These are phyloP conservation scores for Raffaelea albimanens DNA, from an alignment of 2,329 filamentous ascomycete genomes.

Conservation along the genomic window DNA sequence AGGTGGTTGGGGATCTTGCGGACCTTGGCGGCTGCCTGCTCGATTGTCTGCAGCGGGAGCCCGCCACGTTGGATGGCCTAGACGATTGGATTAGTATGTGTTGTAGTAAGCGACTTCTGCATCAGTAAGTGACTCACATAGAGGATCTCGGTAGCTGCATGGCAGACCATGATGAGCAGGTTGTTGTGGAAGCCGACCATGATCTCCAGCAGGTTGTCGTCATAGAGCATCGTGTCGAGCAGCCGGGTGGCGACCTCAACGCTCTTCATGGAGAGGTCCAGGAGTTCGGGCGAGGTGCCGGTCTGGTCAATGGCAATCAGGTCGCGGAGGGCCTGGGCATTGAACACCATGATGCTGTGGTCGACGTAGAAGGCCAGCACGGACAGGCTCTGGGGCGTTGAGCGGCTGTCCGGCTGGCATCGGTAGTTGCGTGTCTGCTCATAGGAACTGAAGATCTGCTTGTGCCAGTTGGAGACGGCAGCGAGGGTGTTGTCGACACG, in stretches of 20 bases:
- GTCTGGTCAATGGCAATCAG: conserved; percentile 11
- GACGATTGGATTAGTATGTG: neutral
- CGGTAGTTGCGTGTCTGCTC: conserved; percentile 11
- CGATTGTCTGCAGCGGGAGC: conserved; percentile 6
- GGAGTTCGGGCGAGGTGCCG: conserved; percentile 11
- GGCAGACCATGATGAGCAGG: conserved; percentile 18
- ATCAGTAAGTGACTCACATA: neutral
- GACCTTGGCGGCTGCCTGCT: conserved; percentile 9
- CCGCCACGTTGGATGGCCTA: conserved; percentile 12
- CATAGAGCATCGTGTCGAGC: conserved; percentile 12
- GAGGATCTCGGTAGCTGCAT: conserved; percentile 16
- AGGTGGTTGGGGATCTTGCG: conserved; percentile 11
- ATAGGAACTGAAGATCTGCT: conserved; percentile 9
- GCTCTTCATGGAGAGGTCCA: conserved; percentile 9
- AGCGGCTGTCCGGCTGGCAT: conserved; percentile 5
- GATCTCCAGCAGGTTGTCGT: conserved; percentile 11
- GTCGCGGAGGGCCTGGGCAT: conserved; percentile 16
- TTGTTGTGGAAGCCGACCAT: conserved; percentile 18
- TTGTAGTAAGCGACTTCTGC: neutral
- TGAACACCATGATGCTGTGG: conserved; percentile 18
- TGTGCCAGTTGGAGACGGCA: conserved; percentile 14
- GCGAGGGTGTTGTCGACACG: conserved; percentile 11
- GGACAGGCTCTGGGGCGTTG: conserved; percentile 7
- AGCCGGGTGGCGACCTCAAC: conserved; percentile 12
- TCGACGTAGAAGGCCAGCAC: conserved; percentile 17